Evolutionary conservation across 2,329 filamentous ascomycete species (phyloP), one percentile per base, ranked within the genome.

Genomic region (Colletotrichum tabaci): DNA sequence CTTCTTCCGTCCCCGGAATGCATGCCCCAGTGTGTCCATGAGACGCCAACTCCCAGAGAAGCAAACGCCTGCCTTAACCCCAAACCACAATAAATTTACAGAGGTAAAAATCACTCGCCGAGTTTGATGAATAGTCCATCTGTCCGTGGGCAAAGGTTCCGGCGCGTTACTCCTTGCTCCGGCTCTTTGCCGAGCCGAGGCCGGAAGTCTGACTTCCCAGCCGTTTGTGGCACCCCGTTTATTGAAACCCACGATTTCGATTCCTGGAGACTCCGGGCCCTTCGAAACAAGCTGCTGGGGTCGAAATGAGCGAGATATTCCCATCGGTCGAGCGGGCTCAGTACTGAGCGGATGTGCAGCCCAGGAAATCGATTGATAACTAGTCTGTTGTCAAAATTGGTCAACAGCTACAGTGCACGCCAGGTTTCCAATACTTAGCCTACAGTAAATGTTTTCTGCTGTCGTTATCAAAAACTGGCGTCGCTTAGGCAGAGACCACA

Each of bases 111-210:
- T 5, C 7, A 4, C 12, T 50, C 30, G 13, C 44, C 44, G 35
- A 4, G 8, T 21, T n/a, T 40, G 58, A 49, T 35, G 21, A 18
- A 18, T 21, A 13, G 26, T 10, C 21, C n/a, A 18, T 9, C n/a
- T 10, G 18, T n/a, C 30, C 26, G n/a, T 18, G 18, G 21, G 26
- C 8, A 9, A 38, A 30, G 30, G 26, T 4, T 10, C 10, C 52
- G 18, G 52, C 18, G 8, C 30, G 30, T 35, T 35, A 8, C 30
- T 8, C 13, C 53, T 60, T 23, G 53, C 61, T 58, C 65, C 44
- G 50, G n/a, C 13, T 42, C 44, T 38, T 15, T 53, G 64, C 58
- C 68, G 65, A 63, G 57, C 46, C 64, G 64, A 67, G 64, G 56
- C 57, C 63, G 67, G 42, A 15, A 35, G n/a, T 42, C n/a, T 35